Percentiles rank a stretch among this genome's conserved stretches.
These are phyloP conservation scores for Fusarium irregulare DNA, from an alignment of 2,329 filamentous ascomycete genomes.

Conservation along the genomic window DNA sequence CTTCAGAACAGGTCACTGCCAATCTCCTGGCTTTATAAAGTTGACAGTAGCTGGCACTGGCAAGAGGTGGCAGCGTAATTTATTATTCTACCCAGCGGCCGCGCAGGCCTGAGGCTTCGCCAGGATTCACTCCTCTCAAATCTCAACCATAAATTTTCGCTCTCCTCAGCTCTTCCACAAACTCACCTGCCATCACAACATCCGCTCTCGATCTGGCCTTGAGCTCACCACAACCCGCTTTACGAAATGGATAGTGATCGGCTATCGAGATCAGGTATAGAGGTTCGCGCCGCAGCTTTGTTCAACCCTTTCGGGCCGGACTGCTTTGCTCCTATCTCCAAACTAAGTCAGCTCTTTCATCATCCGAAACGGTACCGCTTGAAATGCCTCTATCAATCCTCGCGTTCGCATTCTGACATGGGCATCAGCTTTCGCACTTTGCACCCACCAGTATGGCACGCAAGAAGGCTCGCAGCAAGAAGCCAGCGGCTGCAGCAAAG, in stretches of 20 bases:
- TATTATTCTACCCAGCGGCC: rapidly evolving
- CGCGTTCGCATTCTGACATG: no score
- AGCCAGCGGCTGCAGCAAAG: no score
- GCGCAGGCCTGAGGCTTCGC: no score
- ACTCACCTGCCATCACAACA: not conserved
- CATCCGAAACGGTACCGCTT: not conserved
- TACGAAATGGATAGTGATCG: not conserved
- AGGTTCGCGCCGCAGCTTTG: no score
- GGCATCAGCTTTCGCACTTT: not conserved
- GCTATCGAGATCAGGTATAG: not conserved
- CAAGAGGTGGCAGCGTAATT: not conserved
- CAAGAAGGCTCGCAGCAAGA: no score
- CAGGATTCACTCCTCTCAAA: not conserved
- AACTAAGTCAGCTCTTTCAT: not conserved
- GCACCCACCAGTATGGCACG: not conserved
- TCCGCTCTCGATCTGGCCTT: not conserved
- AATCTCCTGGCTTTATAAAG: not conserved
- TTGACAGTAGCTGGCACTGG: not conserved
- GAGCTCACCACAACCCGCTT: not conserved
- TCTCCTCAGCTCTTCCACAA: not conserved
- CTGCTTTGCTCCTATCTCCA: not conserved
- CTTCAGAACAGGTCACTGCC: no score
- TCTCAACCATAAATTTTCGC: no score
- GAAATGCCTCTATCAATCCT: not conserved
- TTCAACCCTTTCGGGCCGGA: no score